Conservation (phyloP, 768 basidiomycete species). For the Cubamyces lactineus region DNA sequence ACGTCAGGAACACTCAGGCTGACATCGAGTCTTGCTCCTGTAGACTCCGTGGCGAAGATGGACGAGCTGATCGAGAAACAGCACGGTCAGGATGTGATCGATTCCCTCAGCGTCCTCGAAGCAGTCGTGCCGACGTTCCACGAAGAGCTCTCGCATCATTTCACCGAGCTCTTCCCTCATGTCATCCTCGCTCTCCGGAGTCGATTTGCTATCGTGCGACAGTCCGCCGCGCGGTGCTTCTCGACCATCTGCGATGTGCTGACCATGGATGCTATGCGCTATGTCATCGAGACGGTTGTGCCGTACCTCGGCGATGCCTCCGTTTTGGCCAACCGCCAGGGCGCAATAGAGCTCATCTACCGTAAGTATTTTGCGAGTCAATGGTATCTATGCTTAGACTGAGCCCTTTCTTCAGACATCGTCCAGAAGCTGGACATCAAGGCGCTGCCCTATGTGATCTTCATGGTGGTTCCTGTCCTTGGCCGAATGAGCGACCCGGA, state of each 20-base stretch:
- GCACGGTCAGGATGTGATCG: slow-evolving; percentile 87
- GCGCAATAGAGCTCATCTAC: slow-evolving; percentile 87
- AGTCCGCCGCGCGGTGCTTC: slow-evolving; percentile 84
- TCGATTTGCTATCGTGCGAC: slow-evolving; percentile 86
- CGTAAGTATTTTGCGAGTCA: slow-evolving; percentile 57
- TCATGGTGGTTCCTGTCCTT: slow-evolving; percentile 93
- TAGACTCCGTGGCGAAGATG: slow-evolving; percentile 59
- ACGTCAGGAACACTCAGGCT: neutral
- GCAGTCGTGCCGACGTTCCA: slow-evolving; percentile 80
- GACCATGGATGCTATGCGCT: slow-evolving; percentile 84
- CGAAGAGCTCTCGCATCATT: slow-evolving; percentile 64
- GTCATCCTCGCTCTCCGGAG: slow-evolving; percentile 81
- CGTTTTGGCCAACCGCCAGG: slow-evolving; percentile 78
- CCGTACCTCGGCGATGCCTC: slow-evolving; percentile 83
- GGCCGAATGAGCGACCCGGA: slow-evolving; percentile 97
- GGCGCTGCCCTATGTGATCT: slow-evolving; percentile 94
- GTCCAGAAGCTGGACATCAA: slow-evolving; percentile 92
- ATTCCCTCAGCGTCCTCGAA: slow-evolving; percentile 88
- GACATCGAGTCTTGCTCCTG: neutral
- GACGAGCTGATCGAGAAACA: slow-evolving; percentile 71
- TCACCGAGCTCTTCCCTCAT: slow-evolving; percentile 75
- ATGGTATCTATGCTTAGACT: slow-evolving; percentile 13
- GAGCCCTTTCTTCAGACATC: slow-evolving; percentile 60
- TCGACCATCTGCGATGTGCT: slow-evolving; percentile 88
- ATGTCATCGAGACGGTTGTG: slow-evolving; percentile 83